Conservation (phyloP, 2,329 filamentous ascomycete species). For the Paracoccidioides brasiliensis region DNA sequence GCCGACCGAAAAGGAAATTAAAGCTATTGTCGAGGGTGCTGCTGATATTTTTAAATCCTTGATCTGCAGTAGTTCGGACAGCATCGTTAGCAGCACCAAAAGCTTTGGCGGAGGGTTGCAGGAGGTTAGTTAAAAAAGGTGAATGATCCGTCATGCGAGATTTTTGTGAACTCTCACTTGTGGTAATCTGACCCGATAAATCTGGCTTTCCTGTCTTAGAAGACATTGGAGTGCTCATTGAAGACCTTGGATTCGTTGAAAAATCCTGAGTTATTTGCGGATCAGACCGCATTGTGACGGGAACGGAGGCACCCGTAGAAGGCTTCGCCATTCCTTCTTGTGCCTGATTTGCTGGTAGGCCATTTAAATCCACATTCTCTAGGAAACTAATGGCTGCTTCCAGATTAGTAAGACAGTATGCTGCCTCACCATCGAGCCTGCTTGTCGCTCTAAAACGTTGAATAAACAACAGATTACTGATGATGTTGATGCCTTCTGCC, state of each 20-base stretch:
- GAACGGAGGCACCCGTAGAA: conserved; percentile 21
- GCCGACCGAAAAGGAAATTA: conserved; percentile 78
- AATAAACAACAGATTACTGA: conserved; percentile 92
- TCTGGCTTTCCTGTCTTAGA: conserved; percentile 14
- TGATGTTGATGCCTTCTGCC: conserved; percentile 71
- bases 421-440: conserved; percentile 84
- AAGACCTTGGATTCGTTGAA: conserved; percentile 8
- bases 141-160: conserved; percentile 27
- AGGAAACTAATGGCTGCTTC: conserved; percentile 91
- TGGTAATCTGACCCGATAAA: neutral
- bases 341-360: conserved; percentile 65
- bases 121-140: conserved; percentile 68
- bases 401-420: conserved; percentile 91
- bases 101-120: conserved; percentile 70
- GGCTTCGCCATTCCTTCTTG: conserved; percentile 54
- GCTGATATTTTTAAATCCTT: conserved; percentile 82
- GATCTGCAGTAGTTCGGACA: conserved; percentile 77
- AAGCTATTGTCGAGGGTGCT: conserved; percentile 84
- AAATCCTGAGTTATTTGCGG: conserved; percentile 11
- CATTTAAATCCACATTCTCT: conserved; percentile 87
- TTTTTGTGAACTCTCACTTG: neutral
- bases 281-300: conserved; percentile 16
- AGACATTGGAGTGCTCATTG: conserved; percentile 13
- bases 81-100: conserved; percentile 74
- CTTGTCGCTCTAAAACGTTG: conserved; percentile 76